Base-by-base conservation (phyloP, 2,329 filamentous ascomycete genomes). In the Fusarium circinatum region DNA sequence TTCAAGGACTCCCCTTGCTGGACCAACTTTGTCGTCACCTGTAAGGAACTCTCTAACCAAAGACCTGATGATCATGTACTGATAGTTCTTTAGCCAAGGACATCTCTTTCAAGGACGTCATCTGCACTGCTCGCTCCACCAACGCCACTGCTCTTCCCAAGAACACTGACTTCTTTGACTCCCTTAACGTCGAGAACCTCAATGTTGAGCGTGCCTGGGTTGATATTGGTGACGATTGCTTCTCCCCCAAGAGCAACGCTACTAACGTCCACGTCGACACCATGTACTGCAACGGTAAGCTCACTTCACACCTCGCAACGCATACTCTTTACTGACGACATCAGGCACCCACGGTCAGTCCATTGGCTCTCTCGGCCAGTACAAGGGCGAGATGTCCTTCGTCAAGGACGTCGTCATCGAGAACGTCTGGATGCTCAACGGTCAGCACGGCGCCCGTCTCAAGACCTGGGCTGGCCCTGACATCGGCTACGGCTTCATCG, bases 371-470 rank as follows among this genome's bases (percentile, higher is more conserved):
- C 70, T 77, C 5, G 75, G 75, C 2, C 75, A 77, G 30, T 77
- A 77, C 56, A 49, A 68, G 13, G 75, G 75, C 1, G 75, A 77
- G 42, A 71, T 72, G 59, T 77, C 75, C 1, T 75, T 75, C 24
- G 69, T 77, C 26, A 69, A 77, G n/a, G 75, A 78, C 13, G 74
- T 75, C 4, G 60, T 76, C 20, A 78, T 78, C 38, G 76, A 78
- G 12, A 78, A 78, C 14, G 72, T 78, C 30, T 78, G 75, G 76
- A 70, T 78, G 66, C 72, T 78, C 59, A 78, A 78, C 51, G 75
- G 76, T 12, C 65, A 78, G 12, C 70, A 77, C 51, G 74, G 65
- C 32, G 74, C 75, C 18, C 75, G 76, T 15, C 65, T 78, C 55
- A 78, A 78, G 74, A 74, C 70, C 13, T 78, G 76, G 76, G 76